Evolutionary conservation across 441 rosid genomes (phyloP).

Genomic region (Metrosideros polymorpha): DNA sequence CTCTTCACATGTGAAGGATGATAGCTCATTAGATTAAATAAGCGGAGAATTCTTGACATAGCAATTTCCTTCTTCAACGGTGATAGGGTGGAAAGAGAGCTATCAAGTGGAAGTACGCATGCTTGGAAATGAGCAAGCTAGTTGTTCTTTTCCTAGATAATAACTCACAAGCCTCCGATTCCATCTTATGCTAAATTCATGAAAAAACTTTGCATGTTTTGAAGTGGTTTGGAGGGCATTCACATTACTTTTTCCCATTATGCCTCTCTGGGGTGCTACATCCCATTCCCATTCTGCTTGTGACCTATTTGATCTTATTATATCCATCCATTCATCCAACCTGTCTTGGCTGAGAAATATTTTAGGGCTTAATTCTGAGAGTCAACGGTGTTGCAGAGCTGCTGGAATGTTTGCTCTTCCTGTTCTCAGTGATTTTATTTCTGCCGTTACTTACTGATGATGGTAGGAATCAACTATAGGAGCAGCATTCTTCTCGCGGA

Average conservation of each 20-base stretch:
- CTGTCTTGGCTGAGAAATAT: not conserved
- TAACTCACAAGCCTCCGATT: not conserved
- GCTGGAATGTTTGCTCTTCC: not conserved
- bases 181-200: not conserved
- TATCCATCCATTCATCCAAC: no score
- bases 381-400: not conserved
- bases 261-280: not conserved
- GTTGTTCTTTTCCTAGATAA: not conserved
- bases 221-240: not conserved
- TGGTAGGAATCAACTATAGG: slow-evolving; percentile 44
- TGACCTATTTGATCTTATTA: not conserved
- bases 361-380: not conserved
- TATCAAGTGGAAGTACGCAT: not conserved
- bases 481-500: slow-evolving; percentile 44
- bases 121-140: not conserved
- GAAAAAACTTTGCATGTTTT: not conserved
- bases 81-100: not conserved
- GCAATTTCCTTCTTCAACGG: not conserved
- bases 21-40: not conserved
- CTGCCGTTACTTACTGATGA: not conserved
- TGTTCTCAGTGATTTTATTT: not conserved
- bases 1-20: not conserved
- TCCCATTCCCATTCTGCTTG: not conserved
- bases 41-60: not conserved
- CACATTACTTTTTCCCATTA: not conserved